These are phyloP conservation scores for Hypoxylon sp. DNA, from an alignment of 2,329 filamentous ascomycete genomes.

Conservation along the genomic window DNA sequence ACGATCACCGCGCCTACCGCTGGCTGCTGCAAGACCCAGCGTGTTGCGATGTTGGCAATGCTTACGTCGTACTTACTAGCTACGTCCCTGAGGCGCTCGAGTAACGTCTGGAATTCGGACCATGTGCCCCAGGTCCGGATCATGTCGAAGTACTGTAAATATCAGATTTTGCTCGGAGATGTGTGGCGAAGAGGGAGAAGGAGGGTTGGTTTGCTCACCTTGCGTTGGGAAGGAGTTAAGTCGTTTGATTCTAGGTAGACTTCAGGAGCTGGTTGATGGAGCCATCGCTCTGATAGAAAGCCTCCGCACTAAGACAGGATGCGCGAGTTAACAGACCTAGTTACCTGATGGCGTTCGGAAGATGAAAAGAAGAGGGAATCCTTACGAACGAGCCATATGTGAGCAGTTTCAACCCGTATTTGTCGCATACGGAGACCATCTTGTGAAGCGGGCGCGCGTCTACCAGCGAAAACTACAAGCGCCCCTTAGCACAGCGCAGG, in stretches of 20 bases:
- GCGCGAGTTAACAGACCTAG: slow-evolving; percentile 14
- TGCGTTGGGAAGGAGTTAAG: slow-evolving; percentile 57
- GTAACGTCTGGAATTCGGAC: slow-evolving; percentile 52
- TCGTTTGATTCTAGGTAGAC: slow-evolving; percentile 51
- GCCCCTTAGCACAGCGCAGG: slow-evolving; percentile 6
- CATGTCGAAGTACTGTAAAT: slow-evolving; percentile 53
- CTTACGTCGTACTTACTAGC: slow-evolving; percentile 50
- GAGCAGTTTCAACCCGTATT: slow-evolving; percentile 53
- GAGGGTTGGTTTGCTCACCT: slow-evolving; percentile 40
- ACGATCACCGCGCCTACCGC: slow-evolving; percentile 56
- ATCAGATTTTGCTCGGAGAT: neutral
- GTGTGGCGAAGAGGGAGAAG: neutral
- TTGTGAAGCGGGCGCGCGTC: slow-evolving; percentile 53
- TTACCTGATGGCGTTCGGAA: neutral
- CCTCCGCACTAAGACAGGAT: slow-evolving; percentile 53
- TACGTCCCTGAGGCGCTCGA: slow-evolving; percentile 46
- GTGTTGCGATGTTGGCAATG: slow-evolving; percentile 53
- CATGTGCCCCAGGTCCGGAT: slow-evolving; percentile 53
- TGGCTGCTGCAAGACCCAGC: slow-evolving; percentile 55
- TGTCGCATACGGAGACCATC: slow-evolving; percentile 52
- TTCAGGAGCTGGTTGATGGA: slow-evolving; percentile 51
- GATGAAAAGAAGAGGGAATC: neutral
- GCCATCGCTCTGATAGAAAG: slow-evolving; percentile 56
- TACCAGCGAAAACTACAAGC: slow-evolving; percentile 53
- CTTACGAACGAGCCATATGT: slow-evolving; percentile 56